phyloP scores from a whole-genome alignment of 163 green algal genomes.

The Chlamydomonas reinhardtii region DNA sequence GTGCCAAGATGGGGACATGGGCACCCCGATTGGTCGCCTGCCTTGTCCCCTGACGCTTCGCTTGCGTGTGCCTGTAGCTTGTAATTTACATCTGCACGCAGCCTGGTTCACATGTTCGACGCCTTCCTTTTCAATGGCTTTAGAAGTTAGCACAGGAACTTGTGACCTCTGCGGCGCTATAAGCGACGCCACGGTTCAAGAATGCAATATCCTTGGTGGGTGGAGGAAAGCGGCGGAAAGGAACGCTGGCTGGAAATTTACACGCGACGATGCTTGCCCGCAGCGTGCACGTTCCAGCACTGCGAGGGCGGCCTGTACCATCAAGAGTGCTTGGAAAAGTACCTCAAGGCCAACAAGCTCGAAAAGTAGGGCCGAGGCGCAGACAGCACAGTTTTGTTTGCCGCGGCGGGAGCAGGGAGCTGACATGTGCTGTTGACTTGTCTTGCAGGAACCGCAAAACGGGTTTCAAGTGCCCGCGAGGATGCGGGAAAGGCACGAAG shows the following conservation, averaged over 20 bases:
- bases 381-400: neutral
- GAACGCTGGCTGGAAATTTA: too few species aligned
- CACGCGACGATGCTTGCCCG: too few species aligned
- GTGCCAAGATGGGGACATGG: too few species aligned
- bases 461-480: slow-evolving; percentile 91
- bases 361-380: slow-evolving; percentile 56
- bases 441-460: slow-evolving; percentile 86
- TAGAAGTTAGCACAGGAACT: slow-evolving; percentile 42
- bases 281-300: slow-evolving; percentile 81
- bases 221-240: too few species aligned
- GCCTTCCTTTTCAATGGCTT: too few species aligned
- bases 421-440: neutral
- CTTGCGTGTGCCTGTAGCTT: too few species aligned
- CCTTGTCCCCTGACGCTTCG: too few species aligned
- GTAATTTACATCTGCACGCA: too few species aligned
- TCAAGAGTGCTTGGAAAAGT: slow-evolving; percentile 87
- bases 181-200: slow-evolving; percentile 76
- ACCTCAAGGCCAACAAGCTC: slow-evolving; percentile 48
- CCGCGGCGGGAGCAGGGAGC: neutral
- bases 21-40: too few species aligned
- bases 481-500: slow-evolving; percentile 80
- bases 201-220: slow-evolving; percentile 80
- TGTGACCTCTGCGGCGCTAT: slow-evolving; percentile 87
- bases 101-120: too few species aligned
- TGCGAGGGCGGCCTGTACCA: slow-evolving; percentile 87